Evolutionary conservation across 2,329 filamentous ascomycete species (phyloP).

Genomic region (Phialocephala sp.): DNA sequence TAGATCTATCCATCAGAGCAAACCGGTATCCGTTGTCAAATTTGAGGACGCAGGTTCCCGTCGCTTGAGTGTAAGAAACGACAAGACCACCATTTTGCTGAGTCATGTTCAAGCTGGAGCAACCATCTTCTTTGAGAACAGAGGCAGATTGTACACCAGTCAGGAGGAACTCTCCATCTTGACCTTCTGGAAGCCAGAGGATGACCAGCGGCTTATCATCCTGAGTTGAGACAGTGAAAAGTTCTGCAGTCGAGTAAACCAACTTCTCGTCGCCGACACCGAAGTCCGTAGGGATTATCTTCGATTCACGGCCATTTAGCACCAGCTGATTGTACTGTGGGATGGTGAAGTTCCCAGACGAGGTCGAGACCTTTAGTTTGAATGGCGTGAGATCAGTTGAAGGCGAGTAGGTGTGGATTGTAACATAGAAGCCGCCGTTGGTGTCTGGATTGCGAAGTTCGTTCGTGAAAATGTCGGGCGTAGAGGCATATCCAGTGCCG

Average conservation of each 20-base stretch:
- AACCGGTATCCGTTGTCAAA: slow-evolving; percentile 54
- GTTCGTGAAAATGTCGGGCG: slow-evolving; percentile 56
- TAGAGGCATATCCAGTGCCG: slow-evolving; percentile 56
- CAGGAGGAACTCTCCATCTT: slow-evolving; percentile 59
- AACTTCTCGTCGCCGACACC: slow-evolving; percentile 55
- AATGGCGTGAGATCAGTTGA: slow-evolving; percentile 58
- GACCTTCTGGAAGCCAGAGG: slow-evolving; percentile 59
- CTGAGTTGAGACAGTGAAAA: slow-evolving; percentile 56
- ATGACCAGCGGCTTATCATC: slow-evolving; percentile 54
- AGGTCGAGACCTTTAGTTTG: slow-evolving; percentile 60
- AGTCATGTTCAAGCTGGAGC: slow-evolving; percentile 50
- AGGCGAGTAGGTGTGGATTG: slow-evolving; percentile 59
- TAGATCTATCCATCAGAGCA: slow-evolving; percentile 57
- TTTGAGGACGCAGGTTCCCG: slow-evolving; percentile 54
- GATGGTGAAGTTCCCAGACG: slow-evolving; percentile 57
- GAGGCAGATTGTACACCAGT: slow-evolving; percentile 59
- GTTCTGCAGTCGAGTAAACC: slow-evolving; percentile 61
- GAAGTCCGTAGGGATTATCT: slow-evolving; percentile 67
- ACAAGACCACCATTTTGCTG: slow-evolving; percentile 48
- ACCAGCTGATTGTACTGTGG: slow-evolving; percentile 57
- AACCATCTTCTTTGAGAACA: slow-evolving; percentile 49
- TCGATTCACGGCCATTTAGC: slow-evolving; percentile 65
- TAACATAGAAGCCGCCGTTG: slow-evolving; percentile 63
- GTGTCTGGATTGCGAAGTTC: slow-evolving; percentile 65
- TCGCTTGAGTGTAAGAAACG: slow-evolving; percentile 54